A percentile compares a stretch with the other conserved stretches of the same genome.
Conservation (phyloP, 2,329 filamentous ascomycete species). For the Grosmannia clavigera region DNA sequence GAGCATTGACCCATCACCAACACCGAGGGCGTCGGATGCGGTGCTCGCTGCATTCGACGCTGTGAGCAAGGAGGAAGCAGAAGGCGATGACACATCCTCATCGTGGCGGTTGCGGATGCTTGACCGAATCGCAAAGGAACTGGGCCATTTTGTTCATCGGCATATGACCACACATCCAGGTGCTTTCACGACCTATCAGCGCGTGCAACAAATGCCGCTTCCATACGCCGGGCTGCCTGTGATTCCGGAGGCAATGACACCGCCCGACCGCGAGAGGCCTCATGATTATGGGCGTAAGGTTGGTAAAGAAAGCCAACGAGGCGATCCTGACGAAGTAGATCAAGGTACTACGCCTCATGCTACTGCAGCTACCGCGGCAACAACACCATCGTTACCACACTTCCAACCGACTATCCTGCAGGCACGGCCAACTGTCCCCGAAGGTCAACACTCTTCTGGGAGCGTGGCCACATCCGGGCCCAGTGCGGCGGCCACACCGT, state of each 20-base stretch:
- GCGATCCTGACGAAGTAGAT: slow-evolving; percentile 2
- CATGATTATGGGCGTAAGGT: slow-evolving; percentile 6
- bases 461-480: slow-evolving; percentile 2
- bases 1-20: slow-evolving; percentile 27
- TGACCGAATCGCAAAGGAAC: slow-evolving; percentile 73
- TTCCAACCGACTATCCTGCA: slow-evolving; percentile 36
- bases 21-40: slow-evolving; percentile 28
- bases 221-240: slow-evolving; percentile 70
- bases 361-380: slow-evolving; percentile 4
- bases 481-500: background rate
- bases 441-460: slow-evolving; percentile 15
- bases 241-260: slow-evolving; percentile 38
- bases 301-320: slow-evolving; percentile 1
- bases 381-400: slow-evolving; percentile 27
- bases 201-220: slow-evolving; percentile 49
- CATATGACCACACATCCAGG: slow-evolving; percentile 71
- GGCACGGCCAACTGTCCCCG: slow-evolving; percentile 25
- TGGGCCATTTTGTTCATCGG: slow-evolving; percentile 71
- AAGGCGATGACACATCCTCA: slow-evolving; percentile 20
- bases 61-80: slow-evolving; percentile 13
- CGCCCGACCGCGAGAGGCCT: slow-evolving; percentile 1
- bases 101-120: slow-evolving; percentile 67
- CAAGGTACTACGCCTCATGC: slow-evolving; percentile 4
- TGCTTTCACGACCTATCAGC: slow-evolving; percentile 72
- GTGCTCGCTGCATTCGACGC: slow-evolving; percentile 10